phyloP scores from a whole-genome alignment of 148 eudicot genomes.

The Rhododendron simsii region DNA sequence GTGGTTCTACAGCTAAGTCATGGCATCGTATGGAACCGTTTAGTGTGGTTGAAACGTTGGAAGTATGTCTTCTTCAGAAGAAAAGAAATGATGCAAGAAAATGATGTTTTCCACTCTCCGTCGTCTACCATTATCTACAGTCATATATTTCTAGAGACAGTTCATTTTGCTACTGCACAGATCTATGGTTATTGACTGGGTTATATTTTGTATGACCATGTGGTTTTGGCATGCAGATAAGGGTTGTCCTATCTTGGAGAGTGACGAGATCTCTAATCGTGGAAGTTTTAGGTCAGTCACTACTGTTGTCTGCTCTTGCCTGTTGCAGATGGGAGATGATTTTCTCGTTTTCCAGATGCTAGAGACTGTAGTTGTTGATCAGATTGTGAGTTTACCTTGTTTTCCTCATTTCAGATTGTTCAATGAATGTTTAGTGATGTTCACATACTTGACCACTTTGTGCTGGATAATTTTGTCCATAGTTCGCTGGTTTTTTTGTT shows the following conservation, averaged over 20 bases:
- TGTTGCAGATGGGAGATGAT: conserved; percentile 75
- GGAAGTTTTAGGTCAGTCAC: conserved; percentile 49
- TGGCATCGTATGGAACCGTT: neutral
- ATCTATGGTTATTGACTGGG: neutral
- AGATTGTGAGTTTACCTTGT: conserved; percentile 48
- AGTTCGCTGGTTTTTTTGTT: neutral
- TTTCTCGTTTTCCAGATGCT: conserved; percentile 55
- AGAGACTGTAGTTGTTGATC: conserved; percentile 58
- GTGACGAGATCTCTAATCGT: conserved; percentile 30
- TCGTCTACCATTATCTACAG: neutral
- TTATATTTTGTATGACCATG: neutral
- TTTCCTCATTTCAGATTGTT: conserved; percentile 5
- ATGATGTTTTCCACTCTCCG: neutral
- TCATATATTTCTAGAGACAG: neutral
- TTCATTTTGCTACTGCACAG: neutral
- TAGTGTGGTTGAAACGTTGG: neutral
- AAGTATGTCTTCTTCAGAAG: neutral
- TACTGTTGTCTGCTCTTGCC: conserved; percentile 49
- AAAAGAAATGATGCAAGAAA: neutral
- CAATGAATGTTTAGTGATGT: neutral
- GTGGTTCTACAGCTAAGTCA: neutral
- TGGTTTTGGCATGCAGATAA: conserved; percentile 41
- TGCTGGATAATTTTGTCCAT: neutral
- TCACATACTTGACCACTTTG: neutral
- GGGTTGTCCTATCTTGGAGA: conserved; percentile 21